These are phyloP conservation scores for Luffa acutangula DNA, from an alignment of 306 rosid genomes.

Conservation along the genomic window DNA sequence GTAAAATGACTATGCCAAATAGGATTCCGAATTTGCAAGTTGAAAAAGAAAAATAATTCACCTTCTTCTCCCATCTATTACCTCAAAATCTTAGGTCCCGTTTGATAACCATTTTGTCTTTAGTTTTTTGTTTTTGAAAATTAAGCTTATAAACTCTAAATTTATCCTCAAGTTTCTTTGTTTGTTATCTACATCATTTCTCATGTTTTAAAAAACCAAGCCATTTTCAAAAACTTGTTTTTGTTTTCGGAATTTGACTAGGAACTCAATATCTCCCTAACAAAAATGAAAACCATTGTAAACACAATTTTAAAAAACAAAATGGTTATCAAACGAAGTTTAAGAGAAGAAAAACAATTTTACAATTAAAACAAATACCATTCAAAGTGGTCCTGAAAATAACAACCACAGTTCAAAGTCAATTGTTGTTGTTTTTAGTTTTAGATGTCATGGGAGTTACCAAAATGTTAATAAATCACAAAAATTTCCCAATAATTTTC, in stretches of 20 bases:
- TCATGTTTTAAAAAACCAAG: too few species aligned
- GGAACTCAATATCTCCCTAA: too few species aligned
- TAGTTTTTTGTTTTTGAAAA: too few species aligned
- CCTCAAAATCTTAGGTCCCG: background rate
- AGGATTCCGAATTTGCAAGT: background rate
- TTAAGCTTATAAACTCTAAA: too few species aligned
- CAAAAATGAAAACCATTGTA: too few species aligned
- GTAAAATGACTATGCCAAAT: background rate
- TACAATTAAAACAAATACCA: background rate
- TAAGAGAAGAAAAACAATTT: background rate
- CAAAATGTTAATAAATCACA: background rate
- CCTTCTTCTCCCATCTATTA: background rate
- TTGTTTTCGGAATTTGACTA: too few species aligned
- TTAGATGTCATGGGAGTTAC: background rate
- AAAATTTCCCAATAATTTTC: background rate
- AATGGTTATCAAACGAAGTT: too few species aligned
- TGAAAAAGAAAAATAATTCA: background rate
- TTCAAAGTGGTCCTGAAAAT: background rate
- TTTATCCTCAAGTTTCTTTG: too few species aligned
- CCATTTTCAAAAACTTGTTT: too few species aligned
- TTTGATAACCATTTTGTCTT: too few species aligned
- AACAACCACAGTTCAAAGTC: background rate
- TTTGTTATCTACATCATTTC: too few species aligned
- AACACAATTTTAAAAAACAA: too few species aligned
- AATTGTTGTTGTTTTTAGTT: background rate